Evolutionary conservation across 352 stramenopile species (phyloP), one percentile per base, ranked within the genome.

Genomic region (Pythium angustatum): DNA sequence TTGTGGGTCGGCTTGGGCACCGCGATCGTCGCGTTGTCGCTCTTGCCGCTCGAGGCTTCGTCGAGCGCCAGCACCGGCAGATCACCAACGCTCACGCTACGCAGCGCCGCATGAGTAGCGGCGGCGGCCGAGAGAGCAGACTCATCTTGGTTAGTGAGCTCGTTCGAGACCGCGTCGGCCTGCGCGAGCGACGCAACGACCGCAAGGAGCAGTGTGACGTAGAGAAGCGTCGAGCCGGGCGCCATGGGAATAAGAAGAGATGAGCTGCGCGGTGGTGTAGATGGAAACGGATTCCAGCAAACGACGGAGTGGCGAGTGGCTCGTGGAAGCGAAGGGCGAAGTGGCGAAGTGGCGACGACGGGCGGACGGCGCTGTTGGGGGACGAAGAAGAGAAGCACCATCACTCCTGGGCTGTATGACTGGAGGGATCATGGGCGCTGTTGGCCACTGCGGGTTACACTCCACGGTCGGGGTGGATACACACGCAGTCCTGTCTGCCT

Each of bases 31-130:
- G 40, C 54, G 1, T 47, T 70, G 14, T 59, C 54, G 47, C 64
- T 69, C 11, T 26, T 11, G 11, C 21, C 56, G 31, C 41, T 55
- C 7, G 61, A 63, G 2, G 65, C 62, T 21, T 75, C 67, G 47
- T 81, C 64, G 6, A 70, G 53, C 21, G 77, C 40, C 27, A 77
- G 62, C n/a, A 38, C 28, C 12, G 55, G 55, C 43, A 62, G 43
- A 14, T 34, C 40, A 4, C 22, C 47, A 30, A 51, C 41, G 52
- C 44, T 38, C 34, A 64, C 40, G 27, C 55, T 52, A 40, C 38
- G 55, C 55, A 44, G 57, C 54, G 62, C 47, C 47, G 36, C 48
- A 52, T n/a, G n/a, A n/a, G n/a, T n/a, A n/a, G n/a, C n/a, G n/a
- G n/a, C 15, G 60, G 53, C 24, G 41, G n/a, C 28, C 10, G 30